Percentiles rank a stretch among this genome's conserved stretches.
Evolutionary conservation across 495 filamentous ascomycete genomes (phyloP).

Genomic region (Annulohypoxylon stygium): DNA sequence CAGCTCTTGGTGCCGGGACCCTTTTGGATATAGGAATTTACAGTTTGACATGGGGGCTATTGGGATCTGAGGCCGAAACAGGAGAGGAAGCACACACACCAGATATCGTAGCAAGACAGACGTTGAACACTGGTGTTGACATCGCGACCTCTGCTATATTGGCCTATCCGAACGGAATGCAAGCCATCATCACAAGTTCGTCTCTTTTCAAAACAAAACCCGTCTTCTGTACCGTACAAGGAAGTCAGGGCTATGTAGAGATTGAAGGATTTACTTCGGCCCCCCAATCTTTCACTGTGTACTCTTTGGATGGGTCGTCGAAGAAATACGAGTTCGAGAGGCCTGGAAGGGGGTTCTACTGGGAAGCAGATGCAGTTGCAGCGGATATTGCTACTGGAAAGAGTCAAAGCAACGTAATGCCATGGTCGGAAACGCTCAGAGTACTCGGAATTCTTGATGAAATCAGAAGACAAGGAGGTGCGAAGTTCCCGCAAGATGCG

Average conservation of each 20-base stretch:
- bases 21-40: constrained; percentile 82
- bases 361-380: constrained; percentile 80
- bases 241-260: constrained; percentile 75
- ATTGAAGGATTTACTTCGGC: constrained; percentile 68
- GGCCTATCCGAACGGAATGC: constrained; percentile 33
- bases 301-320: constrained; percentile 36
- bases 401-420: constrained; percentile 70
- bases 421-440: constrained; percentile 75
- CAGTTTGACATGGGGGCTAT: constrained; percentile 78
- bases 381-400: constrained; percentile 74
- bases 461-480: constrained; percentile 71
- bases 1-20: constrained; percentile 76
- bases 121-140: constrained; percentile 71
- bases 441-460: constrained; percentile 83
- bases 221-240: constrained; percentile 67
- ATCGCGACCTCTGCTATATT: constrained; percentile 72
- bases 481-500: constrained; percentile 71
- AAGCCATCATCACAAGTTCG: constrained; percentile 59
- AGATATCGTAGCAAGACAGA: constrained; percentile 71
- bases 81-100: constrained; percentile 22
- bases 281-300: constrained; percentile 66
- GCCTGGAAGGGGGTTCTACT: constrained; percentile 75
- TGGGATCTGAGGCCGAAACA: constrained; percentile 68
- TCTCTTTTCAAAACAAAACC: constrained; percentile 14
- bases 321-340: constrained; percentile 64